These are phyloP conservation scores for Pseudonitzschia multiseries DNA, from an alignment of 108 stramenopile species.

Conservation along the genomic window DNA sequence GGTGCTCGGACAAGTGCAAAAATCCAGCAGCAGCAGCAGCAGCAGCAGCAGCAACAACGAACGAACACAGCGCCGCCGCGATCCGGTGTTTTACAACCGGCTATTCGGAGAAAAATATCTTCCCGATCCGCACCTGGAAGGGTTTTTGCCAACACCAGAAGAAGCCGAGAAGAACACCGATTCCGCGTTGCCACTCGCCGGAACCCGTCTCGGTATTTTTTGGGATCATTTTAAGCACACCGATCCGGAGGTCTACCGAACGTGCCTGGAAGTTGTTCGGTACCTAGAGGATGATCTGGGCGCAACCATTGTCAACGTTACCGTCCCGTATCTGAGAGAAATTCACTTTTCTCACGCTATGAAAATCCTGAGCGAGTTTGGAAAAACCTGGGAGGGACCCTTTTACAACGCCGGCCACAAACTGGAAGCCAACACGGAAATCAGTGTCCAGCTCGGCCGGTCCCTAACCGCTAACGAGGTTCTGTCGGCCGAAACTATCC, in stretches of 20 bases:
- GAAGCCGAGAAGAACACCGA: too few relatives aligned
- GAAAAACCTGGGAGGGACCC: slow-evolving; percentile 27
- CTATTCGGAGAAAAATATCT: slow-evolving; percentile 5
- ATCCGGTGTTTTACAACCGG: neutral
- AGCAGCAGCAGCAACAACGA: neutral
- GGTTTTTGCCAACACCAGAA: neutral
- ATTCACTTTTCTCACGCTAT: slow-evolving; percentile 52
- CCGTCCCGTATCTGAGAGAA: slow-evolving; percentile 47
- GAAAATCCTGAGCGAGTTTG: slow-evolving; percentile 57
- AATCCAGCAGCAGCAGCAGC: neutral
- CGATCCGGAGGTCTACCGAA: slow-evolving; percentile 16
- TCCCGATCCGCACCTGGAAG: neutral
- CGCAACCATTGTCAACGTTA: slow-evolving; percentile 48
- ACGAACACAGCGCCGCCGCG: neutral
- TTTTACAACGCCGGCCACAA: slow-evolving; percentile 20
- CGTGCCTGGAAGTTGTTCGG: slow-evolving; percentile 20
- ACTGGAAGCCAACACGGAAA: slow-evolving; percentile 45
- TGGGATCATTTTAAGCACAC: slow-evolving; percentile 43
- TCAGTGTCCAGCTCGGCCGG: slow-evolving; percentile 45
- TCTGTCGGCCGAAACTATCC: slow-evolving; percentile 49
- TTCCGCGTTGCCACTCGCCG: neutral
- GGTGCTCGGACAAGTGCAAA: neutral
- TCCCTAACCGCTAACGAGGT: slow-evolving; percentile 42
- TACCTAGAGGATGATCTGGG: slow-evolving; percentile 27
- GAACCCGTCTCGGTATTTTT: slow-evolving; percentile 34